phyloP scores from a whole-genome alignment of 1,284 basidiomycete genomes.

The Irpex sp. region DNA sequence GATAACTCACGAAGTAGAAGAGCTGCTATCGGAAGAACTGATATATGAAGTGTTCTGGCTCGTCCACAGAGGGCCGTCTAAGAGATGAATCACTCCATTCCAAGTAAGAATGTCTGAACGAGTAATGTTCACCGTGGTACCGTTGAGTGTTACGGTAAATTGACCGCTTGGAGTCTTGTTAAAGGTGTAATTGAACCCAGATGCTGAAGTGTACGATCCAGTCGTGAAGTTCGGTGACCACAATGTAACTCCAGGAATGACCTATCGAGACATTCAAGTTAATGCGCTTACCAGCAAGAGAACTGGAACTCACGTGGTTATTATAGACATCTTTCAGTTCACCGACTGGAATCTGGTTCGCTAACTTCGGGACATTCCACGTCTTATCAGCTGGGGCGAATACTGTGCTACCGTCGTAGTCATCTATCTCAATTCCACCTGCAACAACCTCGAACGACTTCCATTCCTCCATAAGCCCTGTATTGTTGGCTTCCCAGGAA shows the following conservation, averaged over 20 bases:
- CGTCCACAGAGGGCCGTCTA: conserved; percentile 6
- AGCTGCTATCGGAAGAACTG: not conserved
- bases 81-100: conserved; percentile 10
- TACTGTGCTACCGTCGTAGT: not conserved
- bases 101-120: conserved; percentile 2
- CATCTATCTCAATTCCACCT: not conserved
- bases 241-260: conserved; percentile 3
- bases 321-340: not conserved
- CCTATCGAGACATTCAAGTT: conserved; percentile 2
- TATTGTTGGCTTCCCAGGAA: not conserved
- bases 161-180: not conserved
- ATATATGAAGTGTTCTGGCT: not conserved
- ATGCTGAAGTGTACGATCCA: conserved; percentile 1
- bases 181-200: conserved; percentile 5
- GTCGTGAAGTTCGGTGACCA: conserved; percentile 3
- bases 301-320: not conserved
- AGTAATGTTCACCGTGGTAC: conserved; percentile 6
- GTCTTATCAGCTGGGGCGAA: not conserved
- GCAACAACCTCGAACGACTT: not conserved
- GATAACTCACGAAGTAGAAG: not conserved
- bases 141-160: conserved; percentile 7
- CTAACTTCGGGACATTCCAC: not conserved
- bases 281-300: not conserved
- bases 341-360: not conserved
- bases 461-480: not conserved